phyloP scores from a whole-genome alignment of 2,329 filamentous ascomycete species.

The Aspergillus ochraceus region DNA sequence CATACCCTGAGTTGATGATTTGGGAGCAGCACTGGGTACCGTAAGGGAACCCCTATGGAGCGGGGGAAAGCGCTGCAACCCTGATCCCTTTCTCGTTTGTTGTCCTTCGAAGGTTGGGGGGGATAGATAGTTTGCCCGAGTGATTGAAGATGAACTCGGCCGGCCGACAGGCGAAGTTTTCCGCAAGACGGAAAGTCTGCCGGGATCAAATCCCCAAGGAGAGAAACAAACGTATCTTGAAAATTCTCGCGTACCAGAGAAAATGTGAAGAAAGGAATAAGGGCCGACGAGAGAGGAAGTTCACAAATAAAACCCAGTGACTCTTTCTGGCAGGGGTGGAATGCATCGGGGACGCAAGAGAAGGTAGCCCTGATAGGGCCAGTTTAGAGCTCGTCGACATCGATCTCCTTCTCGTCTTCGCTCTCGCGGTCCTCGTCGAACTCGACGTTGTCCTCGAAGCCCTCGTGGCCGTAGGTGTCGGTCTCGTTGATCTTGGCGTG shows the following conservation, averaged over 20 bases:
- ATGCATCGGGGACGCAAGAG: conserved; percentile 23
- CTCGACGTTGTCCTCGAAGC: conserved; percentile 96
- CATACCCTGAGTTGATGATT: conserved; percentile 24
- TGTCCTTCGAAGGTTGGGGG: conserved; percentile 7
- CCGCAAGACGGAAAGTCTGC: conserved; percentile 3
- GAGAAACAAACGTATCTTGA: conserved; percentile 8
- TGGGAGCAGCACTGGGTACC: conserved; percentile 17
- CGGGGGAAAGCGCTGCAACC: conserved; percentile 13
- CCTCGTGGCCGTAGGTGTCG: conserved; percentile 83
- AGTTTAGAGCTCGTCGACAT: conserved; percentile 89
- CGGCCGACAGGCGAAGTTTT: conserved; percentile 4
- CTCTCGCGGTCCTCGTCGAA: conserved; percentile 88
- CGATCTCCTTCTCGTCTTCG: conserved; percentile 74
- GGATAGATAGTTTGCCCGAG: background rate
- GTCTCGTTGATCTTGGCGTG: conserved; percentile 99
- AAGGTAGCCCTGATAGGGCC: conserved; percentile 20
- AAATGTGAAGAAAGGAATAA: conserved; percentile 21
- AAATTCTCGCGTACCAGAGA: conserved; percentile 16
- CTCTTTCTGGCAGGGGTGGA: conserved; percentile 29
- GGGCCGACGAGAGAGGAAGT: conserved; percentile 14
- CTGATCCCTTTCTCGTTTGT: conserved; percentile 9
- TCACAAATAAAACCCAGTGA: conserved; percentile 18
- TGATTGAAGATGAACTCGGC: background rate
- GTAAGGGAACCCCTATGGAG: conserved; percentile 14
- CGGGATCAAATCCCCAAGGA: conserved; percentile 4